Conservation (phyloP, 2,329 filamentous ascomycete genomes). For the Alternaria gansuensis region DNA sequence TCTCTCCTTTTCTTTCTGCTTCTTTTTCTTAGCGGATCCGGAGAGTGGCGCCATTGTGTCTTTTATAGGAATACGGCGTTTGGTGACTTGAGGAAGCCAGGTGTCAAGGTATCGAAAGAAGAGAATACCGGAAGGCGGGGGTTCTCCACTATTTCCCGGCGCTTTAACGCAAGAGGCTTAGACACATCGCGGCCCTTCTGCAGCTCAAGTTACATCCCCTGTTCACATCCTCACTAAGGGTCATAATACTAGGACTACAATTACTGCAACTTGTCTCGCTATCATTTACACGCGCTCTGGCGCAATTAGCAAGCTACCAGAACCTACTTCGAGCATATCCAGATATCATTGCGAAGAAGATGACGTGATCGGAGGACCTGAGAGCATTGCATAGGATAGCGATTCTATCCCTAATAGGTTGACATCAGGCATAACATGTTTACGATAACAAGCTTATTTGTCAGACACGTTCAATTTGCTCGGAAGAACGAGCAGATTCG, state of each 20-base stretch:
- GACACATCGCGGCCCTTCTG: not conserved
- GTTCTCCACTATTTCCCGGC: not conserved
- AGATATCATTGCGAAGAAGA: not conserved
- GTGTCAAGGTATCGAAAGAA: not conserved
- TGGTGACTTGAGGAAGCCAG: conserved; percentile 1
- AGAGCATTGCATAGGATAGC: not conserved
- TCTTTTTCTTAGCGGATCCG: conserved; percentile 4
- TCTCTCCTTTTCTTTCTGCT: conserved; percentile 11
- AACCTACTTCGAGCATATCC: not conserved
- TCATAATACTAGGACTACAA: not conserved
- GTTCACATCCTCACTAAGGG: not conserved
- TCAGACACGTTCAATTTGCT: not conserved
- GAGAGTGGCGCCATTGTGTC: conserved; percentile 2
- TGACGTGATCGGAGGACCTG: not conserved
- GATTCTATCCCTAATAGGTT: not conserved
- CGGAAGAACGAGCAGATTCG: not conserved
- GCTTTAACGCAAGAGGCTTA: not conserved
- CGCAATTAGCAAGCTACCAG: not conserved
- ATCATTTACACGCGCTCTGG: not conserved
- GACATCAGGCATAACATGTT: not conserved
- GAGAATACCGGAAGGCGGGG: conserved; percentile 6
- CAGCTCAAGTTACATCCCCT: not conserved
- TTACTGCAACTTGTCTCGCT: not conserved
- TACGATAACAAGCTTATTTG: not conserved
- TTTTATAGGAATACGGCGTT: not conserved